These are phyloP conservation scores for Mucor piriformis DNA, from an alignment of 371 early-diverging fungal genomes.

Conservation along the genomic window DNA sequence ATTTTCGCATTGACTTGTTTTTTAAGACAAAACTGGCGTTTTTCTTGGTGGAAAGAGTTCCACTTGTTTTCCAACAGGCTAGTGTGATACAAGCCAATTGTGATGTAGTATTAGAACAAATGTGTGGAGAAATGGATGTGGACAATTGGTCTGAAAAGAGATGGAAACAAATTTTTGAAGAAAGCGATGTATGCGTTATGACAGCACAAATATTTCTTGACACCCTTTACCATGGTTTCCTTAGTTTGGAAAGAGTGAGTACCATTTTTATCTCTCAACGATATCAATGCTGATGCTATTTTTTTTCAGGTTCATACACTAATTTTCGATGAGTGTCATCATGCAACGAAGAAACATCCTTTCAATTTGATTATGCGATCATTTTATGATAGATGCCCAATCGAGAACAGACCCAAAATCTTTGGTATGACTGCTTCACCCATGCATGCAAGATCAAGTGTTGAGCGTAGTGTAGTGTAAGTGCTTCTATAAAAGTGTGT, in stretches of 20 bases:
- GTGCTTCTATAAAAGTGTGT: not conserved
- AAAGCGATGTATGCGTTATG: conserved; percentile 80
- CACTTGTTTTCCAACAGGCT: conserved; percentile 86
- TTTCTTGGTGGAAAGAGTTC: conserved; percentile 87
- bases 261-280: not conserved
- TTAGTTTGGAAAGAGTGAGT: conserved; percentile 64
- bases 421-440: conserved; percentile 97
- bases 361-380: conserved; percentile 86
- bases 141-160: conserved; percentile 61
- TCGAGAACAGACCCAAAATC: conserved; percentile 69
- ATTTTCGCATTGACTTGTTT: not conserved
- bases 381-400: conserved; percentile 68
- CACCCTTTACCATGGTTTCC: conserved; percentile 69
- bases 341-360: conserved; percentile 80
- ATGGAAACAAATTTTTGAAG: conserved; percentile 63
- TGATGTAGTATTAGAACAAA: conserved; percentile 56
- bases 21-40: conserved; percentile 59
- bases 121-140: conserved; percentile 72
- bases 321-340: conserved; percentile 95
- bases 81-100: conserved; percentile 69
- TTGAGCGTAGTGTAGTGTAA: conserved; percentile 49
- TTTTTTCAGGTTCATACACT: conserved; percentile 69
- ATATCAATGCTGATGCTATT: too few species aligned
- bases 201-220: conserved; percentile 87
- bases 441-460: conserved; percentile 51